Conservation (phyloP, 2,329 filamentous ascomycete genomes). For the Colletotrichum eremochloae region DNA sequence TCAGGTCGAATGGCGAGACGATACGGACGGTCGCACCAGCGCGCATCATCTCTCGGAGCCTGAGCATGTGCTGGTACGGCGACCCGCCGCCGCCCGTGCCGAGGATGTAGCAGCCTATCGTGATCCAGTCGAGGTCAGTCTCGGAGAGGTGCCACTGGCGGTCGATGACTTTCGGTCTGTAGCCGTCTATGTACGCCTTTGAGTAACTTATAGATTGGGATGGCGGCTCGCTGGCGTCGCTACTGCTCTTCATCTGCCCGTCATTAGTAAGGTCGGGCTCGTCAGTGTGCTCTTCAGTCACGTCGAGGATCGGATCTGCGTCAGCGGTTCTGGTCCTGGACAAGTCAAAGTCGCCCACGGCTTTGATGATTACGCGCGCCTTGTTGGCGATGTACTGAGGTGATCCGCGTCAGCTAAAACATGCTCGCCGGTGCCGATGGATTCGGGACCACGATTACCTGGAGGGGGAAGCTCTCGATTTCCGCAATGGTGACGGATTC, state of each 20-base stretch:
- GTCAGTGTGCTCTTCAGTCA: not conserved
- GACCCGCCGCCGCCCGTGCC: conserved; percentile 55
- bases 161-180: conserved; percentile 49
- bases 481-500: conserved; percentile 63
- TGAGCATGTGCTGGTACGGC: conserved; percentile 57
- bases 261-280: not conserved
- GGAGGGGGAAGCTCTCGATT: conserved; percentile 67
- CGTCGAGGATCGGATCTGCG: not conserved
- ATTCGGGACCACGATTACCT: conserved; percentile 49
- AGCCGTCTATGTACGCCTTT: conserved; percentile 49
- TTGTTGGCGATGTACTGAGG: conserved; percentile 64
- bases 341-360: conserved; percentile 70
- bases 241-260: not conserved
- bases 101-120: conserved; percentile 53
- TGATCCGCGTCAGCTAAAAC: conserved; percentile 27
- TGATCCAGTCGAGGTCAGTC: conserved; percentile 53
- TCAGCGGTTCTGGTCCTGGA: not conserved
- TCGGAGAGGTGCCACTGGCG: conserved; percentile 54
- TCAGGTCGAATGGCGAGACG: conserved; percentile 60
- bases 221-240: conserved; percentile 29
- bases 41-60: conserved; percentile 64
- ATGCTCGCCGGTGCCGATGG: too few species aligned
- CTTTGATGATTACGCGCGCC: conserved; percentile 68
- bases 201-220: conserved; percentile 10
- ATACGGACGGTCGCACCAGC: conserved; percentile 65